Percentiles rank a stretch among this genome's conserved stretches.
Evolutionary conservation across 164 flowering plant species (phyloP).

Genomic region (Taxillus chinensis): DNA sequence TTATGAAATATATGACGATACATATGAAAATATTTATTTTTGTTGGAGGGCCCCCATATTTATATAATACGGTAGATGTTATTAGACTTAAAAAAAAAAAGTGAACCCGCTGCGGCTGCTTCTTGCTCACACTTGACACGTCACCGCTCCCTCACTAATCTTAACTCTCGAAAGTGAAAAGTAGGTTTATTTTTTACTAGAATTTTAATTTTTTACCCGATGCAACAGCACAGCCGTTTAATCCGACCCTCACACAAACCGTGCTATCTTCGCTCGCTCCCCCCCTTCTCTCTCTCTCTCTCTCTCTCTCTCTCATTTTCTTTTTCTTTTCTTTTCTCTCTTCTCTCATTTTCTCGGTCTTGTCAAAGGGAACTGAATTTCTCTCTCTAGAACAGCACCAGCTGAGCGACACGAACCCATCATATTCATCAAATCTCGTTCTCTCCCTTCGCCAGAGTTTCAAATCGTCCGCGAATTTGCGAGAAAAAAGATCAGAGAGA

Average conservation of each 20-base stretch:
- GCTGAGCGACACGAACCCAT: background rate
- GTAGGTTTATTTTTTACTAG: too few species aligned
- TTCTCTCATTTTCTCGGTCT: background rate
- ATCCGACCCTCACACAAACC: background rate
- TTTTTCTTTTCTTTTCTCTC: background rate
- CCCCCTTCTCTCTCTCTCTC: background rate
- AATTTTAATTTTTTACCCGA: too few species aligned
- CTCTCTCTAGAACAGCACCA: background rate
- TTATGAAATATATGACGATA: too few species aligned
- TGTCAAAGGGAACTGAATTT: background rate
- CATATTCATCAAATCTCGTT: background rate
- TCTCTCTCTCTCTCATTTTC: background rate
- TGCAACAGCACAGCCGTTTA: background rate
- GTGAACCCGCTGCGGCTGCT: too few species aligned
- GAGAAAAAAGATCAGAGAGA: too few species aligned
- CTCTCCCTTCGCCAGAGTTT: background rate
- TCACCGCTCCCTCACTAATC: too few species aligned
- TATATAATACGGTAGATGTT: too few species aligned
- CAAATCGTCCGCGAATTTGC: background rate
- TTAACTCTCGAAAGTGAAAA: too few species aligned
- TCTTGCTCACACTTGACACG: too few species aligned
- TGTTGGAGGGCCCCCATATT: too few species aligned
- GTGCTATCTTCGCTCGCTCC: background rate
- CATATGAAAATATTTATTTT: too few species aligned
- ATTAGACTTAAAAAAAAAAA: too few species aligned